Conservation (phyloP, 345 rosid species). For the Arabidopsis arenosa region DNA sequence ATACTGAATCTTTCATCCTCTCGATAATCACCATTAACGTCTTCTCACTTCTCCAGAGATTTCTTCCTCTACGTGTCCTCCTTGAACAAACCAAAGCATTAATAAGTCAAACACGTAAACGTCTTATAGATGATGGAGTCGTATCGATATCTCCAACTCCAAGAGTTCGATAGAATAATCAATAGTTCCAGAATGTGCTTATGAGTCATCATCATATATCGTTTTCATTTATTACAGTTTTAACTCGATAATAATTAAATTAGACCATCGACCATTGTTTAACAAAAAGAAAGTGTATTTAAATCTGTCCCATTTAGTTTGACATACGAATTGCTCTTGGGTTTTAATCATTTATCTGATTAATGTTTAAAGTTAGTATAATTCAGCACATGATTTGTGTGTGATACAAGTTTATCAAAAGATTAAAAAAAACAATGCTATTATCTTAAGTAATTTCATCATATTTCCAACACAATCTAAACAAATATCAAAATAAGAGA, state of each 20-base stretch:
- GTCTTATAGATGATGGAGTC: slow-evolving; percentile 24
- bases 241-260: background rate
- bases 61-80: slow-evolving; percentile 12
- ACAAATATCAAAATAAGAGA: background rate
- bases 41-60: background rate
- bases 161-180: background rate
- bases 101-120: slow-evolving; percentile 21
- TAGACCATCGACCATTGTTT: background rate
- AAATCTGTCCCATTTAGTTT: slow-evolving; percentile 1
- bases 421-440: background rate
- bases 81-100: background rate
- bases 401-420: background rate
- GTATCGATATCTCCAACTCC: slow-evolving; percentile 30
- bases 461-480: background rate
- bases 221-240: too few species aligned
- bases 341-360: background rate
- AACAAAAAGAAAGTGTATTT: background rate
- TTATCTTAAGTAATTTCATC: background rate
- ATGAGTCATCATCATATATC: background rate
- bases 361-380: background rate
- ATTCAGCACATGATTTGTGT: slow-evolving; percentile 10
- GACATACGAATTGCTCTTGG: background rate
- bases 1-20: slow-evolving; percentile 22
- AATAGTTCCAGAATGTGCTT: slow-evolving; percentile 29
- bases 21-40: slow-evolving; percentile 34